phyloP scores from a whole-genome alignment of 805 yeast genomes.

The Hanseniaspora nectarophila region DNA sequence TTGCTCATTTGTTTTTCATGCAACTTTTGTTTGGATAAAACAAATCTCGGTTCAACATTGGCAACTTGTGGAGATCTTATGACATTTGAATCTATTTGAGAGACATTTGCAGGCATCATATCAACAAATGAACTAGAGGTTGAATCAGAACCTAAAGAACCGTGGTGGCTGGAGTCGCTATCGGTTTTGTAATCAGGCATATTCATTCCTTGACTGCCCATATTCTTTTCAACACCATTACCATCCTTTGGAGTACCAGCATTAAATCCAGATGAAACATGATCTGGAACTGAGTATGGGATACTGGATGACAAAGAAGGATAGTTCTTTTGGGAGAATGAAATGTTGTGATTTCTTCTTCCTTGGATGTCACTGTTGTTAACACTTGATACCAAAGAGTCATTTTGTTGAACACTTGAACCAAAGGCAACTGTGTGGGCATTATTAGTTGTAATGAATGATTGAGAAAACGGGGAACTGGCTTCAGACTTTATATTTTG shows the following conservation, averaged over 20 bases:
- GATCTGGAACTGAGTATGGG: slow-evolving; percentile 53
- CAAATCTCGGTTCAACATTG: slow-evolving; percentile 73
- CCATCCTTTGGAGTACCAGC: background rate
- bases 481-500: slow-evolving; percentile 6
- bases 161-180: slow-evolving; percentile 21
- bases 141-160: slow-evolving; percentile 27
- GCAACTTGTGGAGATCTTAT: slow-evolving; percentile 61
- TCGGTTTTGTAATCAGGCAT: background rate
- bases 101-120: slow-evolving; percentile 31
- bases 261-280: background rate
- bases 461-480: slow-evolving; percentile 21
- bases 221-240: background rate
- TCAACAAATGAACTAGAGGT: slow-evolving; percentile 30
- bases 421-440: slow-evolving; percentile 29
- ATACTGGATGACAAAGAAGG: slow-evolving; percentile 48
- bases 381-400: background rate
- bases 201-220: background rate
- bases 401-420: slow-evolving; percentile 18
- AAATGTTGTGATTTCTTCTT: slow-evolving; percentile 16
- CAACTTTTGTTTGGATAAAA: slow-evolving; percentile 62
- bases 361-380: background rate
- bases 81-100: slow-evolving; percentile 43
- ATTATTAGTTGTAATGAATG: slow-evolving; percentile 27
- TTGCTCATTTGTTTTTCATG: slow-evolving; percentile 23
- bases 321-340: slow-evolving; percentile 20